A percentile compares a stretch with the other conserved stretches of the same genome.
phyloP scores from a whole-genome alignment of 306 rosid species.

The Cicer arietinum region DNA sequence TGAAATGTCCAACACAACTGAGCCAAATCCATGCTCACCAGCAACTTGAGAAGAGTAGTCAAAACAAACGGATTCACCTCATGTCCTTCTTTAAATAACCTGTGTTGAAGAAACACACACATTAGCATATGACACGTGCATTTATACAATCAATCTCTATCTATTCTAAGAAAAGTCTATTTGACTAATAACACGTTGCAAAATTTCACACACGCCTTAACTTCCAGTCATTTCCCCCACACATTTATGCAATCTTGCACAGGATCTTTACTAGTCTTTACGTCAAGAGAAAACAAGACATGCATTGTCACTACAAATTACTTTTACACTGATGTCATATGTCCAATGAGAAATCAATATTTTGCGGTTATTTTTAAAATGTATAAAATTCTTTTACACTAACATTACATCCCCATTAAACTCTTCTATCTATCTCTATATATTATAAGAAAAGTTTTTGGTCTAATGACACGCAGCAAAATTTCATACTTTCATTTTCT shows the following conservation, averaged over 20 bases:
- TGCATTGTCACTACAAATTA: background rate
- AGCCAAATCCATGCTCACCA: slow-evolving; percentile 29
- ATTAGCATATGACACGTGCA: background rate
- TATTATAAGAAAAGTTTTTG: background rate
- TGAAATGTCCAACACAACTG: slow-evolving; percentile 9
- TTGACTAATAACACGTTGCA: background rate
- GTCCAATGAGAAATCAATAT: background rate
- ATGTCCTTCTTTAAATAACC: slow-evolving; percentile 7
- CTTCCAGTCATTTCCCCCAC: background rate
- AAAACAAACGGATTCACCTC: slow-evolving; percentile 20
- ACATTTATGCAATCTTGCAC: background rate
- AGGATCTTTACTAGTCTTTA: background rate
- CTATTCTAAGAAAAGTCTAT: background rate
- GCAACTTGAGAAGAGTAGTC: slow-evolving; percentile 16
- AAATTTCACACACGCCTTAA: no score
- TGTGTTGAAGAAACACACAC: background rate
- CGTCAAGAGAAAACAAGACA: background rate
- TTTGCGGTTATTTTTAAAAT: background rate
- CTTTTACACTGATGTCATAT: background rate
- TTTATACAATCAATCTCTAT: background rate
- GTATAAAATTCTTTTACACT: background rate
- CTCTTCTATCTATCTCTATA: no score
- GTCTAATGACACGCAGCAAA: background rate
- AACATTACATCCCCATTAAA: background rate
- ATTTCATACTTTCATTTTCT: background rate